These are phyloP conservation scores for Pythium aquatile DNA, from an alignment of 352 stramenopile species.

Conservation along the genomic window DNA sequence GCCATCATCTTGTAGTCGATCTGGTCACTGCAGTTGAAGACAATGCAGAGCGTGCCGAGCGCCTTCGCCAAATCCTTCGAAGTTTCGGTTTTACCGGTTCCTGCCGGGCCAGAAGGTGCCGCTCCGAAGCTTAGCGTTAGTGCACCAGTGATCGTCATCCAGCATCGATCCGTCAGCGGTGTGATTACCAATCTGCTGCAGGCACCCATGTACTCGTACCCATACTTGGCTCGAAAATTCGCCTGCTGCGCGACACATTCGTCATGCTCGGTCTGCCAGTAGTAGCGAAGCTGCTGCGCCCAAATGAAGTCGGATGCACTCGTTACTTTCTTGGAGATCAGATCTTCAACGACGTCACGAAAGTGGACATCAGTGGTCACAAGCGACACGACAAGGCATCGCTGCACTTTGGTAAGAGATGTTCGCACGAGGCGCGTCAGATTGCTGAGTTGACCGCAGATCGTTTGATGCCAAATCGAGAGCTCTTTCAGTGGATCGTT, in stretches of 20 bases:
- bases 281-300: constrained; percentile 77
- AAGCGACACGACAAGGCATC: constrained; percentile 60
- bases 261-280: constrained; percentile 64
- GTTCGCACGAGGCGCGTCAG: constrained; percentile 66
- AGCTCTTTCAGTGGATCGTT: constrained; percentile 56
- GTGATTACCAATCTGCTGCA: constrained; percentile 91
- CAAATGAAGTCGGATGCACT: constrained; percentile 66
- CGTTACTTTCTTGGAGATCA: constrained; percentile 49
- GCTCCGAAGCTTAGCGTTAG: constrained; percentile 87
- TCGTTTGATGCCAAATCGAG: constrained; percentile 62
- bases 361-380: constrained; percentile 80
- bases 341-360: constrained; percentile 69
- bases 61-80: constrained; percentile 93
- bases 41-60: constrained; percentile 91
- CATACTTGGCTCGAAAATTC: constrained; percentile 77
- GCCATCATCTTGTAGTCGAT: constrained; percentile 91
- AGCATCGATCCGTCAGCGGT: constrained; percentile 91
- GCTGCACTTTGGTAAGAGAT: constrained; percentile 51
- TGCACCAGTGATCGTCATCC: constrained; percentile 92
- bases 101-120: constrained; percentile 85
- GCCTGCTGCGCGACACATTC: constrained; percentile 59
- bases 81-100: constrained; percentile 94
- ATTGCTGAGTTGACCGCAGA: constrained; percentile 63
- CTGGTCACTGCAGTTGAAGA: constrained; percentile 96
- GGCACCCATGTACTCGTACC: constrained; percentile 93